A percentile compares a stretch with the other conserved stretches of the same genome.
phyloP scores from a whole-genome alignment of 2,329 filamentous ascomycete species.

The Calonectria fujianensis region DNA sequence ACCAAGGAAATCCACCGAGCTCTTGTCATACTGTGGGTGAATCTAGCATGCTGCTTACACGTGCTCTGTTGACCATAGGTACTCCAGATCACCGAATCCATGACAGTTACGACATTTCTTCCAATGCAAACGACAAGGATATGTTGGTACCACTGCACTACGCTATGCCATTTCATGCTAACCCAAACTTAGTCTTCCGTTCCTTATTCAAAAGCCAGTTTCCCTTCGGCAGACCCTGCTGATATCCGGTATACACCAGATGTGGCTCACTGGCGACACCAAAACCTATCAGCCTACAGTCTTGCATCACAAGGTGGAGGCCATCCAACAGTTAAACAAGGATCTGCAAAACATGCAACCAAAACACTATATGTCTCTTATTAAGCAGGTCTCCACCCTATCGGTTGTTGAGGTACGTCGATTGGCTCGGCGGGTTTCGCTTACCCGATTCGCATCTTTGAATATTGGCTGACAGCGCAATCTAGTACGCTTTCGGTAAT shows the following conservation, averaged over 20 bases:
- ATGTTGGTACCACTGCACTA: slow-evolving; percentile 14
- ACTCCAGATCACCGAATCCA: slow-evolving; percentile 1
- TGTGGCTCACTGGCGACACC: slow-evolving; percentile 46
- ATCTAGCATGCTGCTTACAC: too few relatives aligned
- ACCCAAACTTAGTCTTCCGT: slow-evolving; percentile 37
- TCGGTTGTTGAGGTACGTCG: slow-evolving; percentile 45
- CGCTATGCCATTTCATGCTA: neutral
- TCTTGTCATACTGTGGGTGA: slow-evolving; percentile 50
- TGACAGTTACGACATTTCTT: slow-evolving; percentile 8
- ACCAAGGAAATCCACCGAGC: slow-evolving; percentile 46
- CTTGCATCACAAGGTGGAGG: slow-evolving; percentile 45
- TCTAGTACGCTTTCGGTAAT: slow-evolving; percentile 44
- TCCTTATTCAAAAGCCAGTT: slow-evolving; percentile 43
- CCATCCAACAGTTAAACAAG: slow-evolving; percentile 39
- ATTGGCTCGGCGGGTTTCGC: neutral
- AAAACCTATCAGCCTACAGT: slow-evolving; percentile 44
- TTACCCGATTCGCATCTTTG: neutral
- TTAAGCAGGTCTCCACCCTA: slow-evolving; percentile 46
- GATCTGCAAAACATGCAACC: slow-evolving; percentile 38
- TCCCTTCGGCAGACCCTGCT: slow-evolving; percentile 46
- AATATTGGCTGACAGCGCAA: neutral
- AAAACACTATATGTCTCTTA: slow-evolving; percentile 36
- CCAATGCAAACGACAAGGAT: slow-evolving; percentile 31
- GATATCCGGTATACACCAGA: slow-evolving; percentile 45
- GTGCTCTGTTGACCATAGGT: neutral